phyloP scores from a whole-genome alignment of 306 rosid species.

The Cucumis hystrix region DNA sequence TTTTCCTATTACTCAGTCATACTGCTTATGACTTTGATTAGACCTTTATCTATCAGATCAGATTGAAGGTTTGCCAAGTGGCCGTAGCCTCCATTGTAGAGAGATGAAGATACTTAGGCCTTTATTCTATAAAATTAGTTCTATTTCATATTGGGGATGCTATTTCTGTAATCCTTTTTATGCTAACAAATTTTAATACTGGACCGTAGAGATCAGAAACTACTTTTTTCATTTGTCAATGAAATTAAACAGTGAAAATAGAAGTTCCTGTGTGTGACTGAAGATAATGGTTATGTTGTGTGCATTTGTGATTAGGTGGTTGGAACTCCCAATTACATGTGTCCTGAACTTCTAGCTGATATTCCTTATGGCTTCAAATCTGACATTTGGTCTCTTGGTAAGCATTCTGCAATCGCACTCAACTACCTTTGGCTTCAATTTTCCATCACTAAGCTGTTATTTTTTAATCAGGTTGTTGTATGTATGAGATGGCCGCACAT shows the following conservation, averaged over 20 bases:
- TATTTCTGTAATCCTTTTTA: neutral
- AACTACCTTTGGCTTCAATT: neutral
- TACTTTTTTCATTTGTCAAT: neutral
- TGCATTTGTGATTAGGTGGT: conserved; percentile 53
- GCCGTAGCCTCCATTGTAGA: neutral
- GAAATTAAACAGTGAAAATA: neutral
- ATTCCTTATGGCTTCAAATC: conserved; percentile 99
- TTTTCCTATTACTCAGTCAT: no score
- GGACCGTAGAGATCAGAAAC: neutral
- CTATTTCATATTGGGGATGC: neutral
- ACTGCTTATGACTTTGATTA: neutral
- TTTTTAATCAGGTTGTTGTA: conserved; percentile 70
- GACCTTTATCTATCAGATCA: neutral
- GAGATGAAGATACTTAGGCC: neutral
- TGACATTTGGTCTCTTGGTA: conserved; percentile 99
- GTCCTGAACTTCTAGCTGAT: conserved; percentile 99
- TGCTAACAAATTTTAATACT: neutral
- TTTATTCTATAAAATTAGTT: neutral
- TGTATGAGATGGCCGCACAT: conserved; percentile 98
- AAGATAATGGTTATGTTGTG: neutral
- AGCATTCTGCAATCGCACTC: conserved; percentile 2
- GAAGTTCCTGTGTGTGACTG: neutral
- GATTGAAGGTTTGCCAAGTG: neutral
- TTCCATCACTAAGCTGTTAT: conserved; percentile 18
- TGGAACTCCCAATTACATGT: conserved; percentile 99